These are phyloP conservation scores for Cytospora chrysosperma DNA, from an alignment of 2,329 filamentous ascomycete genomes.

Conservation along the genomic window DNA sequence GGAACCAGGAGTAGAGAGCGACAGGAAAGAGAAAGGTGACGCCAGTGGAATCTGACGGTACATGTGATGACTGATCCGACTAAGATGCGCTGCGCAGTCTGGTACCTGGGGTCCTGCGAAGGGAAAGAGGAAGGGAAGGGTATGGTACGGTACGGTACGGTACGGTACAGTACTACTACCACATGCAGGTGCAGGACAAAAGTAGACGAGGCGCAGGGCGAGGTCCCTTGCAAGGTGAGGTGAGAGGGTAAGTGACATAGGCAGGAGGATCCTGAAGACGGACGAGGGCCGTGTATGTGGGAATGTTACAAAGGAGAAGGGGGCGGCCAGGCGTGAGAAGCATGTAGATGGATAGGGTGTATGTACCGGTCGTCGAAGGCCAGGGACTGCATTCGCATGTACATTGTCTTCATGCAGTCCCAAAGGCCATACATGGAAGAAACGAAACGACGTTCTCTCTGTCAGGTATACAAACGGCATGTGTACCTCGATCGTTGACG, in stretches of 20 bases:
- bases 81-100: conserved; percentile 19
- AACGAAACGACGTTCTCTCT: conserved; percentile 2
- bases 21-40: conserved; percentile 12
- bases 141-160: background rate
- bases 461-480: conserved; percentile 4
- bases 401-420: conserved; percentile 12
- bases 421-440: conserved; percentile 1
- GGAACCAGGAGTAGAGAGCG: conserved; percentile 4
- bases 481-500: conserved; percentile 9
- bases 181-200: conserved; percentile 20
- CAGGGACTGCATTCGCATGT: conserved; percentile 4
- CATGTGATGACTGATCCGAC: conserved; percentile 23
- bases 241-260: conserved; percentile 21
- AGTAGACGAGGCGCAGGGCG: conserved; percentile 25
- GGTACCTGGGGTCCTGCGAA: conserved; percentile 11
- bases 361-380: conserved; percentile 11
- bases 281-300: conserved; percentile 15
- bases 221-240: conserved; percentile 18
- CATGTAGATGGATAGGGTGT: conserved; percentile 21
- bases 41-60: conserved; percentile 21
- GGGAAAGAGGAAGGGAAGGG: background rate
- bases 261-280: conserved; percentile 15
- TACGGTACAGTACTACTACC: conserved; percentile 1
- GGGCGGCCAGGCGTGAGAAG: background rate
- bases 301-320: conserved; percentile 16